These are phyloP conservation scores for Fraxinus pennsylvanica DNA, from an alignment of 257 asterid genomes.

Conservation along the genomic window DNA sequence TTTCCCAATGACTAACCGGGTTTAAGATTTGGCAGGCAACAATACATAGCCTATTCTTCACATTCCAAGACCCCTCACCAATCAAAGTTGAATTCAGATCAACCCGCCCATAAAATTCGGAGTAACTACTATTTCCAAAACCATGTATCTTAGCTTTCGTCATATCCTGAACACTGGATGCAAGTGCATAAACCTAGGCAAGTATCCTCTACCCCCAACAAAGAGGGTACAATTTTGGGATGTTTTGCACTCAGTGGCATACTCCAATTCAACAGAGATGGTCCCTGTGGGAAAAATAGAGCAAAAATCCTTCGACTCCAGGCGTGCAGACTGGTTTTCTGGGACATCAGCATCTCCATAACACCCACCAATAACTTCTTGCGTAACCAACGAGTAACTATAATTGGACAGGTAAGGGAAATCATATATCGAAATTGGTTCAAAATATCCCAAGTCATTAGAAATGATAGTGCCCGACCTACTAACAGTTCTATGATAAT, in stretches of 20 bases:
- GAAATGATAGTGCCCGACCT: slow-evolving; percentile 21
- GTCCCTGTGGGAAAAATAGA: neutral
- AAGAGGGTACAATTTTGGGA: slow-evolving; percentile 35
- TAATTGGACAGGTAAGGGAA: slow-evolving; percentile 38
- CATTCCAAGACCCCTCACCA: slow-evolving; percentile 70
- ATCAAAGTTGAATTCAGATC: slow-evolving; percentile 33
- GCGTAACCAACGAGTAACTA: slow-evolving; percentile 36
- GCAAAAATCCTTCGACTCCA: slow-evolving; percentile 36
- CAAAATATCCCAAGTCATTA: slow-evolving; percentile 39
- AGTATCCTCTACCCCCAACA: slow-evolving; percentile 20
- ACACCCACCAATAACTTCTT: slow-evolving; percentile 16
- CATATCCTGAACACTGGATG: slow-evolving; percentile 44
- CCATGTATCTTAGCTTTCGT: slow-evolving; percentile 36
- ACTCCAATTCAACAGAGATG: slow-evolving; percentile 36
- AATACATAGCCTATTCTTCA: slow-evolving; percentile 36
- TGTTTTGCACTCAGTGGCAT: slow-evolving; percentile 37
- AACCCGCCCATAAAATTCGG: slow-evolving; percentile 2
- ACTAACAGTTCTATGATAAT: neutral
- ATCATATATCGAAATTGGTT: slow-evolving; percentile 43
- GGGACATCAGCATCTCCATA: slow-evolving; percentile 21
- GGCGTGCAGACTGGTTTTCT: slow-evolving; percentile 25
- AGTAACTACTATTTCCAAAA: slow-evolving; percentile 28
- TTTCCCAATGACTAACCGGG: slow-evolving; percentile 10
- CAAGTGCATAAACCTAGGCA: slow-evolving; percentile 38
- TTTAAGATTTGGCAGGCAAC: slow-evolving; percentile 53